Percentiles rank a stretch among this genome's conserved stretches.
Conservation (phyloP, 2,329 filamentous ascomycete species). For the Penicillium palitans region DNA sequence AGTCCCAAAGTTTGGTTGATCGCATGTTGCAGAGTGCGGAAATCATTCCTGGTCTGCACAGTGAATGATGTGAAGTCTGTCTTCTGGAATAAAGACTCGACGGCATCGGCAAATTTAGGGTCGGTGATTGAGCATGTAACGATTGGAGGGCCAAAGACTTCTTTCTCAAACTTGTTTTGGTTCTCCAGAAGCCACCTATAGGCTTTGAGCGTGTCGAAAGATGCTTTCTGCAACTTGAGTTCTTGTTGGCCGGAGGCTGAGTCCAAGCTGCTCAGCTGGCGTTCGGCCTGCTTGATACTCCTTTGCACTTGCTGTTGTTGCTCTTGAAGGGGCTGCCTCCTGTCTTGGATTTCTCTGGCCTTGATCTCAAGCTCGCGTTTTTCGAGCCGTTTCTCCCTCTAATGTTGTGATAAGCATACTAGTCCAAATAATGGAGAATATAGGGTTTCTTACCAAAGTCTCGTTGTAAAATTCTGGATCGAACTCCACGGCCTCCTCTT, state of each 20-base stretch:
- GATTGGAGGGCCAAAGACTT: slow-evolving; percentile 78
- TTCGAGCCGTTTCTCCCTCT: slow-evolving; percentile 58
- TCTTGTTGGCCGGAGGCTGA: slow-evolving; percentile 75
- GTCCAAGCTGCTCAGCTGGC: slow-evolving; percentile 61
- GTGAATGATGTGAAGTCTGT: slow-evolving; percentile 66
- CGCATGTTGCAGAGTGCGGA: slow-evolving; percentile 67
- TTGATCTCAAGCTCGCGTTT: slow-evolving; percentile 39
- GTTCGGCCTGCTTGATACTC: slow-evolving; percentile 45
- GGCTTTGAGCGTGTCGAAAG: slow-evolving; percentile 65
- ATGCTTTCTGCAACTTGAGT: slow-evolving; percentile 61
- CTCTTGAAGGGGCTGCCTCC: slow-evolving; percentile 33
- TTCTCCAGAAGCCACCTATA: slow-evolving; percentile 84
- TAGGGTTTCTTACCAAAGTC: slow-evolving; percentile 61
- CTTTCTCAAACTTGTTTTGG: slow-evolving; percentile 66
- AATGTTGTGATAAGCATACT: slow-evolving; percentile 25
- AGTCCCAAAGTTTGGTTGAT: slow-evolving; percentile 65
- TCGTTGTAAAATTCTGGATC: slow-evolving; percentile 70
- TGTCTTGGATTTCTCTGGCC: slow-evolving; percentile 45
- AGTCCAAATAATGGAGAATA: neutral
- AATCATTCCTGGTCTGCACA: slow-evolving; percentile 72
- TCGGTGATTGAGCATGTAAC: slow-evolving; percentile 78
- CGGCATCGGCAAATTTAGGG: slow-evolving; percentile 60
- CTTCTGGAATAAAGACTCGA: slow-evolving; percentile 59
- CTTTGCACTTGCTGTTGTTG: slow-evolving; percentile 39
- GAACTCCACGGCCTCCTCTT: slow-evolving; percentile 65